A percentile compares a stretch with the other conserved stretches of the same genome.
These are phyloP conservation scores for Cryphonectria naterciae DNA, from an alignment of 2,329 filamentous ascomycete species.

Conservation along the genomic window DNA sequence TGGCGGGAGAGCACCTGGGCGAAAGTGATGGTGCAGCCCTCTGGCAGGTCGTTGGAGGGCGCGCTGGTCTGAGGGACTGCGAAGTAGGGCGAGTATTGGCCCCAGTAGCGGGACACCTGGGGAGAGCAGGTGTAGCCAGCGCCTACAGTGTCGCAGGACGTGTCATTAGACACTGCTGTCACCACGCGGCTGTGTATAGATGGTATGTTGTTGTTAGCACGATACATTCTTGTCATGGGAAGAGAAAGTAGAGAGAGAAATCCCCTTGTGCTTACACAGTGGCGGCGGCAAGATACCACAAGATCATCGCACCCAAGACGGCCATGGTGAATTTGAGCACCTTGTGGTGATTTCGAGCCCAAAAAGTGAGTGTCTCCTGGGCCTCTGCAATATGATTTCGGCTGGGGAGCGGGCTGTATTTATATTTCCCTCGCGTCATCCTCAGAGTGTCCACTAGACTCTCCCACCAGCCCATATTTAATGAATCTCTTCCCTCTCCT, in stretches of 20 bases:
- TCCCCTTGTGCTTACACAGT: constrained; percentile 33
- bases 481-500: neutral
- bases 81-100: constrained; percentile 87
- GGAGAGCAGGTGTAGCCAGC: constrained; percentile 66
- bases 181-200: constrained; percentile 12
- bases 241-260: neutral
- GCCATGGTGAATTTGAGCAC: constrained; percentile 32
- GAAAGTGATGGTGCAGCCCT: constrained; percentile 75
- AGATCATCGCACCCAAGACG: constrained; percentile 31
- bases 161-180: constrained; percentile 24
- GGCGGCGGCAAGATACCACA: constrained; percentile 33
- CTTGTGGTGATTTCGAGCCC: constrained; percentile 30
- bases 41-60: constrained; percentile 63
- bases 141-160: constrained; percentile 55
- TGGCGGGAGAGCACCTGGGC: constrained; percentile 83
- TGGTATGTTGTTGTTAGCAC: constrained; percentile 12
- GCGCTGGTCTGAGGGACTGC: constrained; percentile 64
- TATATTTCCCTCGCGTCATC: constrained; percentile 33
- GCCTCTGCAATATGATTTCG: constrained; percentile 28
- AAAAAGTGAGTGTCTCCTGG: constrained; percentile 30
- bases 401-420: constrained; percentile 35
- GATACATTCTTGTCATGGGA: neutral
- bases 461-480: constrained; percentile 9
- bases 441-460: constrained; percentile 26
- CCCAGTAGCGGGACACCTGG: constrained; percentile 72